Evolutionary conservation across 441 rosid genomes (phyloP).

Genomic region (Arabidopsis lyrata): DNA sequence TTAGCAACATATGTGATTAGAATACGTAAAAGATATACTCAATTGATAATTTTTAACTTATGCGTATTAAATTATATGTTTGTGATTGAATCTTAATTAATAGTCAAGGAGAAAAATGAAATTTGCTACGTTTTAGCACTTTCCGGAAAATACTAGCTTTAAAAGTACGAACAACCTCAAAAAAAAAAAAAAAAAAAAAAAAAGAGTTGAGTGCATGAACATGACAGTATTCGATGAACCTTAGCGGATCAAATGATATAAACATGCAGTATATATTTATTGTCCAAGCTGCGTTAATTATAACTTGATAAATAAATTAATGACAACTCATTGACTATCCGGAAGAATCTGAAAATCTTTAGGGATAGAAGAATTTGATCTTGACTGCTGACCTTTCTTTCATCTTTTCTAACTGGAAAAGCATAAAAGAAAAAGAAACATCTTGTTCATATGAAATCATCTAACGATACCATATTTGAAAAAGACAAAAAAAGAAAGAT

Average conservation of each 20-base stretch:
- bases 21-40: too few relatives aligned
- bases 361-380: slow-evolving; percentile 2
- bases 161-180: too few relatives aligned
- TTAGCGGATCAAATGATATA: slow-evolving; percentile 31
- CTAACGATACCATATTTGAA: not conserved
- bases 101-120: not conserved
- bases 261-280: slow-evolving; percentile 7
- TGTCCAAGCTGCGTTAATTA: slow-evolving; percentile 43
- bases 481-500: not conserved
- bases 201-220: slow-evolving; percentile 37
- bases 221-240: slow-evolving; percentile 39
- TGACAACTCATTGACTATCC: slow-evolving; percentile 37
- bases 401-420: too few relatives aligned
- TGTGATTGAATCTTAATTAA: not conserved
- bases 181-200: too few relatives aligned
- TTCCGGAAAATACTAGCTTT: not conserved
- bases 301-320: slow-evolving; percentile 30
- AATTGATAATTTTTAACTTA: not conserved
- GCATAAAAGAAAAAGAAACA: too few relatives aligned
- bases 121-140: not conserved
- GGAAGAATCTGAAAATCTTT: slow-evolving; percentile 12
- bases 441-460: too few relatives aligned
- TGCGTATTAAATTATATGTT: not conserved
- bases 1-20: not conserved
- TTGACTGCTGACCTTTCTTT: not conserved